phyloP scores from a whole-genome alignment of 306 rosid genomes.

The Cucurbita maxima region DNA sequence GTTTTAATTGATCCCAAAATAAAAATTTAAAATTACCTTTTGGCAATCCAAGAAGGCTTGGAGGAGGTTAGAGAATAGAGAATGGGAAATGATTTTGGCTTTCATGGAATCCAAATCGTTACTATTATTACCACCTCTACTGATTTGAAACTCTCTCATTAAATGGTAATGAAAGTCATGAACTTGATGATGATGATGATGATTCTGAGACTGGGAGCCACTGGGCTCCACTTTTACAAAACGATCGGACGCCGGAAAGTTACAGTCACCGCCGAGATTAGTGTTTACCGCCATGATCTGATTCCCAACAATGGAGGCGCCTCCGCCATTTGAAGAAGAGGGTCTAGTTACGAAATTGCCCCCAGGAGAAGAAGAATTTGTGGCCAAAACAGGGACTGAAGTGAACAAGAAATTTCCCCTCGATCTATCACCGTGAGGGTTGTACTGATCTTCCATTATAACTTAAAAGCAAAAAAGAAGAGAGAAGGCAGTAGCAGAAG shows the following conservation, averaged over 20 bases:
- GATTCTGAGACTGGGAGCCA: slow-evolving; percentile 18
- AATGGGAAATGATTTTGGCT: slow-evolving; percentile 78
- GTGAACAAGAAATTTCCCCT: slow-evolving; percentile 75
- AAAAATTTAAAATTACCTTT: slow-evolving; percentile 27
- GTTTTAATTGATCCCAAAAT: too few species aligned
- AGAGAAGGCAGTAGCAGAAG: neutral
- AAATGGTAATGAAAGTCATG: slow-evolving; percentile 47
- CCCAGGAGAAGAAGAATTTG: slow-evolving; percentile 7
- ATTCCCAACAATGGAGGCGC: neutral
- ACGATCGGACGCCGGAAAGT: slow-evolving; percentile 24
- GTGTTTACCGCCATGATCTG: neutral
- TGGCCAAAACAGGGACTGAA: slow-evolving; percentile 16
- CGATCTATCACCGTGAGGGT: slow-evolving; percentile 34
- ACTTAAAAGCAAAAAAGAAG: neutral
- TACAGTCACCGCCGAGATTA: neutral
- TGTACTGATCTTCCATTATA: slow-evolving; percentile 45
- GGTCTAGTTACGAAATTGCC: slow-evolving; percentile 20
- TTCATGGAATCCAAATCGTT: slow-evolving; percentile 49
- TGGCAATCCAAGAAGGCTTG: slow-evolving; percentile 95
- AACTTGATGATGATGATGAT: neutral
- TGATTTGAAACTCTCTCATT: slow-evolving; percentile 26
- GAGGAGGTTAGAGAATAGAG: slow-evolving; percentile 68
- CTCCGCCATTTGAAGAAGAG: slow-evolving; percentile 13
- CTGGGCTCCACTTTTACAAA: slow-evolving; percentile 45
- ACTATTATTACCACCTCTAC: too few species aligned